These are phyloP conservation scores for Lotmaria passim DNA, from an alignment of 208 protist species.

Conservation along the genomic window DNA sequence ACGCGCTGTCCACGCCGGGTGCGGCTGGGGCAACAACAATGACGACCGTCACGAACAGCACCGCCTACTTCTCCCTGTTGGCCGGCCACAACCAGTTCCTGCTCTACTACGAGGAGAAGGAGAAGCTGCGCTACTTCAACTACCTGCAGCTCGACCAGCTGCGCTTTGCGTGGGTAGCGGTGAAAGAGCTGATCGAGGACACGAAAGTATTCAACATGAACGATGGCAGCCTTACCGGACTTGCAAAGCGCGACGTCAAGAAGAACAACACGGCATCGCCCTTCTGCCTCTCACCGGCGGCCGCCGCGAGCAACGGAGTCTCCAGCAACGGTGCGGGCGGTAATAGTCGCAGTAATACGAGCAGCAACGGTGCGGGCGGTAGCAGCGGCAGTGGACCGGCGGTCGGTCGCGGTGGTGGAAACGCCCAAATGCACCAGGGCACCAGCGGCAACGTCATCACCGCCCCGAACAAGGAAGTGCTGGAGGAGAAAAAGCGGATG, in stretches of 20 bases:
- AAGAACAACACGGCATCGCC: constrained; percentile 58
- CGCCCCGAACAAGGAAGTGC: constrained; percentile 41
- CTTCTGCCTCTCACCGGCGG: constrained; percentile 28
- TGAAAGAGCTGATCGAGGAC: constrained; percentile 72
- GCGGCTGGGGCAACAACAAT: constrained; percentile 23
- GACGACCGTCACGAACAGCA: constrained; percentile 54
- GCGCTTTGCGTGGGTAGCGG: constrained; percentile 72
- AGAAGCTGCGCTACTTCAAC: constrained; percentile 55
- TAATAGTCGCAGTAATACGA: constrained; percentile 5
- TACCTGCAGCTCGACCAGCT: constrained; percentile 81
- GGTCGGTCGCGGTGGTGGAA: constrained; percentile 25
- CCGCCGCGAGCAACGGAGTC: neutral
- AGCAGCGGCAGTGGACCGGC: constrained; percentile 15
- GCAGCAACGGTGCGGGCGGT: constrained; percentile 1
- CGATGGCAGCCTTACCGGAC: constrained; percentile 67
- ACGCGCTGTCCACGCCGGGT: constrained; percentile 18
- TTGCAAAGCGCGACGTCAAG: constrained; percentile 67
- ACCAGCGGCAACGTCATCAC: constrained; percentile 64
- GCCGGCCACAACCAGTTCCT: constrained; percentile 77
- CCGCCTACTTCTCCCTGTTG: constrained; percentile 68
- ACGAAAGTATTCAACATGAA: constrained; percentile 55
- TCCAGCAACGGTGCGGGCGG: neutral
- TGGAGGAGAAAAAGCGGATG: constrained; percentile 57
- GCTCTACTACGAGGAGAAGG: constrained; percentile 60
- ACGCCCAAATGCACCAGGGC: constrained; percentile 35